Conservation (phyloP, 805 yeast species). For the Wickerhamomyces canadensis region DNA sequence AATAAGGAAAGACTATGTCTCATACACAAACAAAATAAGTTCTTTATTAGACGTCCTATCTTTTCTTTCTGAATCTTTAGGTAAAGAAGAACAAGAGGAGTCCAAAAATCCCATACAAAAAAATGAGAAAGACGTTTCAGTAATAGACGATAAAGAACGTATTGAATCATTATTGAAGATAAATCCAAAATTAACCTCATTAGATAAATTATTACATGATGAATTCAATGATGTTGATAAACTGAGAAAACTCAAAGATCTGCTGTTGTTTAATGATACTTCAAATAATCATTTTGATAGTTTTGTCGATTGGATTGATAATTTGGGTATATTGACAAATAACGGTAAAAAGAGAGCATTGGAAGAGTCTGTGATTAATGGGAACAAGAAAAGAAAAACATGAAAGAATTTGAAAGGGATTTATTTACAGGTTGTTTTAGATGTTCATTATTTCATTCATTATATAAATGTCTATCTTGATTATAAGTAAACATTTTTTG, state of each 20-base stretch:
- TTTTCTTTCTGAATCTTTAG: not conserved
- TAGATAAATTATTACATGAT: not conserved
- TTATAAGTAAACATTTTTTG: constrained; percentile 6
- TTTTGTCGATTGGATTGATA: not conserved
- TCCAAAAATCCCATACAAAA: not conserved
- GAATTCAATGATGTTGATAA: not conserved
- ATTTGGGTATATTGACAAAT: not conserved
- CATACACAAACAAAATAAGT: not conserved
- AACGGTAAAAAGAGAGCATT: not conserved
- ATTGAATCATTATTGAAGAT: not conserved
- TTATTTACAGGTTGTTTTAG: not conserved
- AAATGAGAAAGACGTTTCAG: not conserved
- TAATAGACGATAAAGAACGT: not conserved
- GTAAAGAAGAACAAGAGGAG: not conserved
- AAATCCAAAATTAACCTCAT: not conserved
- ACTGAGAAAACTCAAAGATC: not conserved
- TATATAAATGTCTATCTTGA: too few species aligned
- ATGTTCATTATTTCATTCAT: too few species aligned
- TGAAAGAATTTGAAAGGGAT: not conserved
- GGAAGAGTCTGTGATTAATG: not conserved
- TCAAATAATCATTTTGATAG: not conserved
- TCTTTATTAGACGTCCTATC: not conserved
- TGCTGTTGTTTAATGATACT: not conserved
- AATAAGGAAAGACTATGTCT: not conserved
- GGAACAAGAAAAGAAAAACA: not conserved